phyloP scores from a whole-genome alignment of 352 stramenopile species.

The Pythium grandisporangium region DNA sequence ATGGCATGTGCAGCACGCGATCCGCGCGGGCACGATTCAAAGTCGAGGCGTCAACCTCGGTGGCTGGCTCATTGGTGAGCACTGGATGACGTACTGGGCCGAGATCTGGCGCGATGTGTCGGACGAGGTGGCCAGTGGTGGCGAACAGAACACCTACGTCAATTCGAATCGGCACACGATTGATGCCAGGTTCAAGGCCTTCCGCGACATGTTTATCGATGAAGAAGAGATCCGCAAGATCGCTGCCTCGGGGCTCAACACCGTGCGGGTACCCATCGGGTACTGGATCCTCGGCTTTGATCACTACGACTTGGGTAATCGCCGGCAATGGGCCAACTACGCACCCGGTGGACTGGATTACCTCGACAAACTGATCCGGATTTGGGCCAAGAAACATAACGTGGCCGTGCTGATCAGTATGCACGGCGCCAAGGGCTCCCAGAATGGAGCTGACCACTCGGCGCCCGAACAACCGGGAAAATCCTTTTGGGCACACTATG shows the following conservation, averaged over 20 bases:
- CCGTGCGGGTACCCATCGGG: constrained; percentile 64
- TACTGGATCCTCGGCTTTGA: constrained; percentile 67
- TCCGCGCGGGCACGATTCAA: constrained; percentile 24
- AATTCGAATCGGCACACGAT: constrained; percentile 28
- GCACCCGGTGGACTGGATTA: constrained; percentile 32
- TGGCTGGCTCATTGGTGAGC: constrained; percentile 75
- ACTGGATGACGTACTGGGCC: constrained; percentile 69
- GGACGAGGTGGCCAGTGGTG: constrained; percentile 26
- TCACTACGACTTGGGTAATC: constrained; percentile 9
- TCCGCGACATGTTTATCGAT: constrained; percentile 44
- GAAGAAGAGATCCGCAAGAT: constrained; percentile 59
- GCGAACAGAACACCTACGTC: constrained; percentile 34
- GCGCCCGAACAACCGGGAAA: constrained; percentile 18
- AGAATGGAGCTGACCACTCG: constrained; percentile 74
- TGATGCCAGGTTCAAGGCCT: constrained; percentile 51
- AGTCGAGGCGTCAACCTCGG: constrained; percentile 72
- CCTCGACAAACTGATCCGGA: constrained; percentile 72
- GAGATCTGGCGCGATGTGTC: constrained; percentile 73
- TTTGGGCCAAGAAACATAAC: constrained; percentile 55
- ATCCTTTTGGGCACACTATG: constrained; percentile 23
- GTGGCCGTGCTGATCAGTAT: constrained; percentile 72
- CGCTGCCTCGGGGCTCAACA: constrained; percentile 46
- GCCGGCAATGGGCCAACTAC: constrained; percentile 24
- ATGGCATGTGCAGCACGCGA: constrained; percentile 12
- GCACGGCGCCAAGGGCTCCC: constrained; percentile 56